These are phyloP conservation scores for Coprinopsis cinerea DNA, from an alignment of 768 basidiomycete species.

Conservation along the genomic window DNA sequence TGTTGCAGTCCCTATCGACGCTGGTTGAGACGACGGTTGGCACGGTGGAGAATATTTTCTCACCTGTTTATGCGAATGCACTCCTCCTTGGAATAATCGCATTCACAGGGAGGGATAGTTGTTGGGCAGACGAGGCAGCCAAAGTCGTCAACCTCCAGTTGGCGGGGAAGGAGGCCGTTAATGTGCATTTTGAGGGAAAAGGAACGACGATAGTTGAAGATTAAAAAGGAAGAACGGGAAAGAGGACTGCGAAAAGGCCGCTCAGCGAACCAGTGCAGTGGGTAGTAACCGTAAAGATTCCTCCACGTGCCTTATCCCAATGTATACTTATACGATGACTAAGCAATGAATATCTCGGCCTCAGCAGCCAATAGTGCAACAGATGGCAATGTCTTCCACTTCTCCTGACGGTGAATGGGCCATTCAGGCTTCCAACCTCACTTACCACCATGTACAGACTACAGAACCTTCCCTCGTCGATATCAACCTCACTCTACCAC, in stretches of 20 bases:
- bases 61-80: constrained; percentile 62
- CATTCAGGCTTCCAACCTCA: constrained; percentile 45
- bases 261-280: too few species aligned
- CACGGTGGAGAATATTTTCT: constrained; percentile 14
- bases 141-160: constrained; percentile 16
- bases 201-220: constrained; percentile 23
- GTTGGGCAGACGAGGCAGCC: constrained; percentile 47
- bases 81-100: constrained; percentile 39
- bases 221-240: constrained; percentile 15
- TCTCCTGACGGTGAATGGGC: too few species aligned
- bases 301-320: too few species aligned
- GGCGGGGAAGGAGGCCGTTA: constrained; percentile 35
- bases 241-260: too few species aligned
- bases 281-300: too few species aligned
- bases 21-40: constrained; percentile 7
- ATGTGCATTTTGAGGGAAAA: constrained; percentile 30
- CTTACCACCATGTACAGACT: constrained; percentile 47
- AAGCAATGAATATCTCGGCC: background rate
- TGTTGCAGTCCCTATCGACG: constrained; percentile 49
- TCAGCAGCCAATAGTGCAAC: too few species aligned
- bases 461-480: constrained; percentile 51
- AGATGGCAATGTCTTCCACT: background rate
- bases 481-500: constrained; percentile 60
- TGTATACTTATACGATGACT: too few species aligned
- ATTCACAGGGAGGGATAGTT: constrained; percentile 47